These are phyloP conservation scores for Fragilaria radians DNA, from an alignment of 108 stramenopile genomes.

Conservation along the genomic window DNA sequence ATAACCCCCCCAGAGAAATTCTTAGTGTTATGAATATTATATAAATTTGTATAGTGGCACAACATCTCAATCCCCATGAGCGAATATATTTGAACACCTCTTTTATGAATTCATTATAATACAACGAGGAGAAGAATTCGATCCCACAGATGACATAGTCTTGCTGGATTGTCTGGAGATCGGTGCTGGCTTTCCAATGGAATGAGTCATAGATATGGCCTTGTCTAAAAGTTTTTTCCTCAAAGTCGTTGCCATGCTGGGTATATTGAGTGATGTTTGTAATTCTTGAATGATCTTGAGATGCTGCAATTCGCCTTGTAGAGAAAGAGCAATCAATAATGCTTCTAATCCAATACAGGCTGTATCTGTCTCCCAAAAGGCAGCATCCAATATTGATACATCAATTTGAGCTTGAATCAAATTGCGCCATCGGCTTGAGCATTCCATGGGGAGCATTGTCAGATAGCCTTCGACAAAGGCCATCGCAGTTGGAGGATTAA, in stretches of 20 bases:
- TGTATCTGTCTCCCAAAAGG: not conserved
- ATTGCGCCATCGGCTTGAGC: not conserved
- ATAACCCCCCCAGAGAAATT: too few relatives aligned
- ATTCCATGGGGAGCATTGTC: not conserved
- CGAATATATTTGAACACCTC: too few relatives aligned
- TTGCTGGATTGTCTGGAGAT: not conserved
- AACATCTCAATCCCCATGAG: too few relatives aligned
- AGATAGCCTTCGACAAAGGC: conserved; percentile 4
- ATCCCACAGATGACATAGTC: not conserved
- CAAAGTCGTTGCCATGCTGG: not conserved
- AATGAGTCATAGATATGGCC: not conserved
- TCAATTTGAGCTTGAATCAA: not conserved
- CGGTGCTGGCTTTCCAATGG: not conserved
- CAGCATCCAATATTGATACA: not conserved
- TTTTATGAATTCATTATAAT: not conserved
- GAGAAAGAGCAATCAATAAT: not conserved
- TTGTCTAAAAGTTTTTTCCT: not conserved
- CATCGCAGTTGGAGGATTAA: conserved; percentile 12
- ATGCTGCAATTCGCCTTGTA: not conserved
- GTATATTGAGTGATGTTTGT: not conserved
- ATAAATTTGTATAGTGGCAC: too few relatives aligned
- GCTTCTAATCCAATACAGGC: not conserved
- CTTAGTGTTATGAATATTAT: too few relatives aligned
- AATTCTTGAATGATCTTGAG: not conserved
- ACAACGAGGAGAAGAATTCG: not conserved